phyloP scores from a whole-genome alignment of 169 alveolate genomes.

The Plasmodium inui region DNA sequence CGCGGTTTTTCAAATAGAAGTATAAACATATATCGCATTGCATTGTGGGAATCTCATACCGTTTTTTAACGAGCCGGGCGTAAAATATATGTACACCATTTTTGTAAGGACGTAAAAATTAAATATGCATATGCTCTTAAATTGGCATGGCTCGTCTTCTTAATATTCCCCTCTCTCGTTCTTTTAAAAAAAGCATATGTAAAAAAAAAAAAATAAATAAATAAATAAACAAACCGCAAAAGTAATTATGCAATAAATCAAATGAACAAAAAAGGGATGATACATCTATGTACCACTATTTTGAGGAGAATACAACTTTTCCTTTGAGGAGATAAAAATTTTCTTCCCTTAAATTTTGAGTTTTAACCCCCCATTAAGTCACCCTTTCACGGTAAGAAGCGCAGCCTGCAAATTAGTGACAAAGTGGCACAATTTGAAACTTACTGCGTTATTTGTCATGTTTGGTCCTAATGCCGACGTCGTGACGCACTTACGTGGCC shows the following conservation, averaged over 20 bases:
- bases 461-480: background rate
- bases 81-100: slow-evolving; percentile 11
- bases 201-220: background rate
- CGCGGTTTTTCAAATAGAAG: background rate
- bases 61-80: background rate
- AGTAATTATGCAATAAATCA: background rate
- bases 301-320: background rate
- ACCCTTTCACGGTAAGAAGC: background rate
- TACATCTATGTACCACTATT: background rate
- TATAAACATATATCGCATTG: background rate
- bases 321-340: background rate
- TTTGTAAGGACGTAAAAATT: background rate
- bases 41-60: background rate
- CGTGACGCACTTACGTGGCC: background rate
- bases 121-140: background rate
- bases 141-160: background rate
- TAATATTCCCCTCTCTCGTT: background rate
- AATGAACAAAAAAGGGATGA: background rate
- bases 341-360: background rate
- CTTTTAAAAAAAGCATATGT: background rate
- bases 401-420: background rate
- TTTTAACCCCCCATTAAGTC: background rate
- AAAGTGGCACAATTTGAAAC: background rate
- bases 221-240: background rate
- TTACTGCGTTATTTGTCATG: background rate